phyloP scores from a whole-genome alignment of 225 moss, liverwort and hornwort genomes.

The Lunularia cruciata region DNA sequence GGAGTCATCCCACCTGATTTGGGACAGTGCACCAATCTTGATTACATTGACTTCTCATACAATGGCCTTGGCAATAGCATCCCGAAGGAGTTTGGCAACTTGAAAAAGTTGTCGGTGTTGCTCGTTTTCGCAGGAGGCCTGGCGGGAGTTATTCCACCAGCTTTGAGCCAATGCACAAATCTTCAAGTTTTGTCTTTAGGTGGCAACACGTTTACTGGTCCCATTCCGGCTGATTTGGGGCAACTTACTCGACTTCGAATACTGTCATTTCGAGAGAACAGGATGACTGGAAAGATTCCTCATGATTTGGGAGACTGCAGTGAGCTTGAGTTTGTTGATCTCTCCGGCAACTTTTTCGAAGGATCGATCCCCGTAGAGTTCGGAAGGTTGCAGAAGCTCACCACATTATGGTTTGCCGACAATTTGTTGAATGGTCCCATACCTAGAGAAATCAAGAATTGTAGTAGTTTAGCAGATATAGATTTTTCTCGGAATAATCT shows the following conservation, averaged over 20 bases:
- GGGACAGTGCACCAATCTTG: conserved; percentile 45
- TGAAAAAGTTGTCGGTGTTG: conserved; percentile 1
- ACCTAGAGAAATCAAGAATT: conserved; percentile 27
- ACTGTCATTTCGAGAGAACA: conserved; percentile 10
- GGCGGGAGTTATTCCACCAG: conserved; percentile 26
- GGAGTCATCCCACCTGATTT: conserved; percentile 33
- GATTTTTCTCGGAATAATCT: conserved; percentile 33
- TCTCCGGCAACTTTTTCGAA: conserved; percentile 30
- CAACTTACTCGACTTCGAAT: not conserved
- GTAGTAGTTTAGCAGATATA: conserved; percentile 19
- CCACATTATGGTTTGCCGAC: conserved; percentile 25
- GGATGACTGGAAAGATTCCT: conserved; percentile 19
- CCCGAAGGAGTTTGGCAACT: conserved; percentile 24
- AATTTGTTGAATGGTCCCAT: conserved; percentile 35
- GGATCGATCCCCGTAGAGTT: conserved; percentile 34
- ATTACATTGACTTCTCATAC: conserved; percentile 35
- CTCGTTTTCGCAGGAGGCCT: conserved; percentile 9
- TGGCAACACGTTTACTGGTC: conserved; percentile 21
- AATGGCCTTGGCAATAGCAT: conserved; percentile 50
- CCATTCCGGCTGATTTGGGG: conserved; percentile 10
- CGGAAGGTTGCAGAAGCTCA: conserved; percentile 34
- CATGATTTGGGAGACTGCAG: conserved; percentile 3
- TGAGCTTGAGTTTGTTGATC: not conserved
- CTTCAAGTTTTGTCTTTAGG: conserved; percentile 7
- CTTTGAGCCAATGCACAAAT: conserved; percentile 16